Evolutionary conservation across 202 grass and related monocot genomes (phyloP).

Genomic region (Sporobolus alterniflorus): DNA sequence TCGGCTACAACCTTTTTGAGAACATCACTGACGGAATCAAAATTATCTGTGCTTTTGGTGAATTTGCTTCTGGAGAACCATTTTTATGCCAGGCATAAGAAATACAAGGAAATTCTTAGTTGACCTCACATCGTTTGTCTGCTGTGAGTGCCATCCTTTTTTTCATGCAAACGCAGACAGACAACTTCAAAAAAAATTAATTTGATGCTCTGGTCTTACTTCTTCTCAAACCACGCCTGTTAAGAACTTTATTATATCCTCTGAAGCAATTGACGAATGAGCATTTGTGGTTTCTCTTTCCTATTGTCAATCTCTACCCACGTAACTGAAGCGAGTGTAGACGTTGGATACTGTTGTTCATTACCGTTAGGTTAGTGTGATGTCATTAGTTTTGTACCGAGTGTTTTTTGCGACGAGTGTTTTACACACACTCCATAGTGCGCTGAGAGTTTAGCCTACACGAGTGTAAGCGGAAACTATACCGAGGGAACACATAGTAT

Average conservation of each 20-base stretch:
- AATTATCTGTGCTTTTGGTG: slow-evolving; percentile 84
- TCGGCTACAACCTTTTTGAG: slow-evolving; percentile 70
- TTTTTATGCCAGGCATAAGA: slow-evolving; percentile 67
- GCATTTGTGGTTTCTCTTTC: no score
- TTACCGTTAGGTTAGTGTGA: no score
- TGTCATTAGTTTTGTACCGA: no score
- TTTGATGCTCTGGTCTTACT: slow-evolving; percentile 94
- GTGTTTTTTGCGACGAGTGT: no score
- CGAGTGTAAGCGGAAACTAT: no score
- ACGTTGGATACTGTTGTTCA: no score
- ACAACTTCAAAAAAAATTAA: slow-evolving; percentile 98
- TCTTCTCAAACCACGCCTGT: slow-evolving; percentile 94
- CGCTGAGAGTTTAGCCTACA: no score
- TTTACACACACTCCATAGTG: no score
- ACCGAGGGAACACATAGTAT: no score
- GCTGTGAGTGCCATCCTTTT: slow-evolving; percentile 95
- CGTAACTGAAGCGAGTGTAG: no score
- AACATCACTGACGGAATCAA: slow-evolving; percentile 86
- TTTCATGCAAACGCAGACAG: slow-evolving; percentile 93
- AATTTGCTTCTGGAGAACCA: slow-evolving; percentile 79
- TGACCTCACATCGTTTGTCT: slow-evolving; percentile 69
- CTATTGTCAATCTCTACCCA: slow-evolving; percentile 68
- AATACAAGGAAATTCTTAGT: slow-evolving; percentile 82
- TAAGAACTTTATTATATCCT: slow-evolving; percentile 95
- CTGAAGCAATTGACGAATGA: slow-evolving; percentile 69